Conservation (phyloP, 371 early-diverging fungal species). For the Choanephora cucurbitarum region DNA sequence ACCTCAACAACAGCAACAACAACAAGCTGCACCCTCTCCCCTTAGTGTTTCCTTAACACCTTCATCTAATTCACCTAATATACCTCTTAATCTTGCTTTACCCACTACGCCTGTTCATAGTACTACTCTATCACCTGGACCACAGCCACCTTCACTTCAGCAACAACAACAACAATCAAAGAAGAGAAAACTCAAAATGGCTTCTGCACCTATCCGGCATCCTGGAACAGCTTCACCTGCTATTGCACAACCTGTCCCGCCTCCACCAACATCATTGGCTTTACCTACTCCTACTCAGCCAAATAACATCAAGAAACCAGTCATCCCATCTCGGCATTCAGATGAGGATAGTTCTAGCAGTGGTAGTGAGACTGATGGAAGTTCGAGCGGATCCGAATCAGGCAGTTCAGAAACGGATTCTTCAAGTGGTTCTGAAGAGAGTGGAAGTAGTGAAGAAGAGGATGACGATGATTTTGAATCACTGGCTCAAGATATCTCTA, state of each 20-base stretch:
- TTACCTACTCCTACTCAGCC: constrained; percentile 3
- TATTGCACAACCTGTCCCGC: too few relatives aligned
- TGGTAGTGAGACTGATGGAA: constrained; percentile 15
- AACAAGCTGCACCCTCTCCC: constrained; percentile 8
- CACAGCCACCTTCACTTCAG: too few relatives aligned
- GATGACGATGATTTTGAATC: constrained; percentile 31
- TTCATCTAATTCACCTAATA: constrained; percentile 16
- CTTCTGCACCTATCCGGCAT: constrained; percentile 29
- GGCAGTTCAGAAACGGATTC: constrained; percentile 8
- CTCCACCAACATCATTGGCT: neutral
- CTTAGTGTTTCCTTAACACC: constrained; percentile 14
- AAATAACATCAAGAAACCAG: too few relatives aligned
- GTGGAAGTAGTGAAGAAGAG: constrained; percentile 16
- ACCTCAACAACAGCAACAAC: too few relatives aligned
- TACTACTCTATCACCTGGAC: too few relatives aligned
- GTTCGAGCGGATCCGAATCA: constrained; percentile 17
- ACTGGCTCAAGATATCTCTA: constrained; percentile 26
- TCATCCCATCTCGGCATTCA: too few relatives aligned
- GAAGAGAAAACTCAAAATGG: constrained; percentile 26
- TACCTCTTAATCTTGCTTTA: constrained; percentile 13
- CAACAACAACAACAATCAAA: too few relatives aligned
- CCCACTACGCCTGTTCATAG: constrained; percentile 18
- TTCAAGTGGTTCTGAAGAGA: constrained; percentile 20
- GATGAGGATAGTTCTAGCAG: constrained; percentile 6
- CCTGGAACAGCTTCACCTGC: constrained; percentile 17